A percentile compares a stretch with the other conserved stretches of the same genome.
phyloP scores from a whole-genome alignment of 73 alveolate genomes.

The Paramecium caudatum region DNA sequence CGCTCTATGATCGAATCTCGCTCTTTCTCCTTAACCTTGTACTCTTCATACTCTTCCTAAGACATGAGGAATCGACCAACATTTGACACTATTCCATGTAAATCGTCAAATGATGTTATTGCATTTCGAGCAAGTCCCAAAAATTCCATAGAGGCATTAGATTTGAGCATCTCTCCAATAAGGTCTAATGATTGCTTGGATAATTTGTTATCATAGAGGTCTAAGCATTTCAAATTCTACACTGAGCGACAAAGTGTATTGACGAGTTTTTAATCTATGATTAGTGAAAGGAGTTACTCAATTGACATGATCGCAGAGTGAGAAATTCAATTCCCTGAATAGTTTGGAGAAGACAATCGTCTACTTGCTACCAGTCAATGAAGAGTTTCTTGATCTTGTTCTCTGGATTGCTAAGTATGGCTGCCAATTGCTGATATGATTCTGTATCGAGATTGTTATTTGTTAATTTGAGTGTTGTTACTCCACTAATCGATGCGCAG shows the following conservation, averaged over 20 bases:
- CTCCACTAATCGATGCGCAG: slow-evolving; percentile 28
- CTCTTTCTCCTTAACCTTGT: slow-evolving; percentile 42
- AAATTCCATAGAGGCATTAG: slow-evolving; percentile 16
- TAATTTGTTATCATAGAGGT: slow-evolving; percentile 34
- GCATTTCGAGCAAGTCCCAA: slow-evolving; percentile 43
- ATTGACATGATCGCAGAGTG: slow-evolving; percentile 42
- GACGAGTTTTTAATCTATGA: not conserved
- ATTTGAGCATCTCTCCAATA: slow-evolving; percentile 31
- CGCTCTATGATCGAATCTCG: slow-evolving; percentile 60
- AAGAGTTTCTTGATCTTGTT: slow-evolving; percentile 31
- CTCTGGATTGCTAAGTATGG: slow-evolving; percentile 24
- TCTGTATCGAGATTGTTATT: not conserved
- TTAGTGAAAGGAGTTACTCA: too few species aligned
- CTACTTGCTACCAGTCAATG: slow-evolving; percentile 35
- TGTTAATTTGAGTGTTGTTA: slow-evolving; percentile 15
- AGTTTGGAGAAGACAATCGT: not conserved
- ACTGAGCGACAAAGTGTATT: not conserved
- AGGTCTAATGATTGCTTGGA: not conserved
- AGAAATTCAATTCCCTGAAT: slow-evolving; percentile 8
- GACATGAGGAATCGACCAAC: slow-evolving; percentile 24
- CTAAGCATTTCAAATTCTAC: slow-evolving; percentile 48
- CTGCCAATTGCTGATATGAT: not conserved
- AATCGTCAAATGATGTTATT: slow-evolving; percentile 47
- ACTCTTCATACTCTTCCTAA: slow-evolving; percentile 51
- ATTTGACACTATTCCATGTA: slow-evolving; percentile 36